phyloP scores from a whole-genome alignment of 2,329 filamentous ascomycete species.

The Macrophomina tecta region DNA sequence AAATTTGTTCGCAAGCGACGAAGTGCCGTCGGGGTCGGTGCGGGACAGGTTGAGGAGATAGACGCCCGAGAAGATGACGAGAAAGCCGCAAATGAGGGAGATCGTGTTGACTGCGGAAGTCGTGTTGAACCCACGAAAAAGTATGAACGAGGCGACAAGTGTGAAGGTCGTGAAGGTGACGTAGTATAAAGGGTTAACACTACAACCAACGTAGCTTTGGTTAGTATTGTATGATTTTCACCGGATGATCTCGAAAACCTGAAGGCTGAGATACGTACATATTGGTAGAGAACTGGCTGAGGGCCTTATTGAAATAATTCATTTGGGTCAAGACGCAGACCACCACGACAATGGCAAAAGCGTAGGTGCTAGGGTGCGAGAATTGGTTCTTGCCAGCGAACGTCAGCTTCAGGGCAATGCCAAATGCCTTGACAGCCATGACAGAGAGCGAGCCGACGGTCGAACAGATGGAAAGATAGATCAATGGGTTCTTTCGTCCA shows the following conservation, averaged over 20 bases:
- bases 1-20: slow-evolving; percentile 58
- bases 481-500: slow-evolving; percentile 92
- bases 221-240: not conserved
- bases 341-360: slow-evolving; percentile 89
- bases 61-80: slow-evolving; percentile 93
- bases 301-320: slow-evolving; percentile 99
- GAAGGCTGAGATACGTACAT: slow-evolving; percentile 69
- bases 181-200: slow-evolving; percentile 95
- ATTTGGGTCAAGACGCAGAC: slow-evolving; percentile 98
- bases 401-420: slow-evolving; percentile 95
- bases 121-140: slow-evolving; percentile 96
- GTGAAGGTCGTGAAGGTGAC: slow-evolving; percentile 97
- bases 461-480: slow-evolving; percentile 97
- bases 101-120: slow-evolving; percentile 90
- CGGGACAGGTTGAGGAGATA: slow-evolving; percentile 97
- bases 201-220: slow-evolving; percentile 45
- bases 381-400: slow-evolving; percentile 95
- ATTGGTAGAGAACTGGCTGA: slow-evolving; percentile 95
- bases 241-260: not conserved
- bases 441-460: slow-evolving; percentile 96
- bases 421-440: slow-evolving; percentile 99
- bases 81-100: slow-evolving; percentile 88
- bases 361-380: slow-evolving; percentile 91
- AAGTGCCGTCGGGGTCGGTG: slow-evolving; percentile 81
- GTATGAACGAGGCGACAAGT: slow-evolving; percentile 91